Evolutionary conservation across 2,329 filamentous ascomycete species (phyloP).

Genomic region (Ophiostoma triangulosporum): DNA sequence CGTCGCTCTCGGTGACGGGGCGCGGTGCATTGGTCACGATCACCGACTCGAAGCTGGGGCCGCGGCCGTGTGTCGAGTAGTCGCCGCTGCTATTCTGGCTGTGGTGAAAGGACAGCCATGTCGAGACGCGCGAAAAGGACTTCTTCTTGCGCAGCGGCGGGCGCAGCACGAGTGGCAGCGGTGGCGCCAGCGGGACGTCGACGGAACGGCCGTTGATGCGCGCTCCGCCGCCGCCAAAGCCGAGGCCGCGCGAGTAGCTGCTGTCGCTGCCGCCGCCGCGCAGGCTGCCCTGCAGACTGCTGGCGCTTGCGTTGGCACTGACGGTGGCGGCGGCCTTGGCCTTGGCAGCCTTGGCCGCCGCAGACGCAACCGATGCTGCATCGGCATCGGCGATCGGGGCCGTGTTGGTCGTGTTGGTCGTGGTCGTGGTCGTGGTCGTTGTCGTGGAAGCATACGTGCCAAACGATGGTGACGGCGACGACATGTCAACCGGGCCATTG

Average conservation of each 20-base stretch:
- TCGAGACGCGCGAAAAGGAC: constrained; percentile 48
- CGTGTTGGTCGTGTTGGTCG: background rate
- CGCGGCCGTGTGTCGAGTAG: constrained; percentile 17
- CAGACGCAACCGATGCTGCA: constrained; percentile 14
- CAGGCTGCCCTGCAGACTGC: background rate
- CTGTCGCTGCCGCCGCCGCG: background rate
- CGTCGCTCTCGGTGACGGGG: constrained; percentile 36
- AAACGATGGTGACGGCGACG: background rate
- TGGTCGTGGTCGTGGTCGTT: background rate
- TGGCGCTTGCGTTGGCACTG: constrained; percentile 1
- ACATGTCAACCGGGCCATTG: background rate
- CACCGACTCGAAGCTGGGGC: constrained; percentile 34
- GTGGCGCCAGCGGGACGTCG: constrained; percentile 35
- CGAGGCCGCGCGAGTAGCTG: background rate
- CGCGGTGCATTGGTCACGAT: constrained; percentile 44
- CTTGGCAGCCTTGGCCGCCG: constrained; percentile 8
- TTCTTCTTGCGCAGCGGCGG: constrained; percentile 53
- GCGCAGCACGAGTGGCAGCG: constrained; percentile 44
- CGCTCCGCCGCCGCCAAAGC: constrained; percentile 2
- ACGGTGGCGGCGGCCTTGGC: background rate
- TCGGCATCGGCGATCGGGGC: background rate
- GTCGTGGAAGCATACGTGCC: background rate
- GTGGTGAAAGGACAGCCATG: constrained; percentile 34
- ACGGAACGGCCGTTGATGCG: constrained; percentile 18
- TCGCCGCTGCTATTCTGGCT: background rate